phyloP scores from a whole-genome alignment of 345 rosid species.

The Viola odorata region DNA sequence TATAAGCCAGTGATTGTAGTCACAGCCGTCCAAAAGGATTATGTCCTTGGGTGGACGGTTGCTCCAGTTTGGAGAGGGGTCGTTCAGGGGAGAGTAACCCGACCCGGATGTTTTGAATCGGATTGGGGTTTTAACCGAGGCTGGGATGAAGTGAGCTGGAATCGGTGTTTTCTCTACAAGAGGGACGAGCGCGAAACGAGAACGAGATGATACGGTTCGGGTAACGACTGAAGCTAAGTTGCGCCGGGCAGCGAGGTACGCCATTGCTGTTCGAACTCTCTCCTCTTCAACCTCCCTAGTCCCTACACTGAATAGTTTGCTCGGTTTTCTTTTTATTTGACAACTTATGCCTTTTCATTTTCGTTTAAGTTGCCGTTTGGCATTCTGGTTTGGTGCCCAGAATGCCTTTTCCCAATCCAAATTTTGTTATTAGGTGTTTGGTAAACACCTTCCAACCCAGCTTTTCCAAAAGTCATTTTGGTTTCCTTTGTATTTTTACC shows the following conservation, averaged over 20 bases:
- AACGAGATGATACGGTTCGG: slow-evolving; percentile 40
- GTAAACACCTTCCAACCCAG: too few species aligned
- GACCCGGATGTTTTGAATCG: slow-evolving; percentile 66
- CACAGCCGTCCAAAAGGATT: slow-evolving; percentile 85
- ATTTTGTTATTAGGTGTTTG: too few species aligned
- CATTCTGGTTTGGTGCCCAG: too few species aligned
- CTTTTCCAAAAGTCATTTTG: too few species aligned
- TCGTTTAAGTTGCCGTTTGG: too few species aligned
- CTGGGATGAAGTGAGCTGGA: slow-evolving; percentile 15
- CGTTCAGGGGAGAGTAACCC: slow-evolving; percentile 82
- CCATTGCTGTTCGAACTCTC: slow-evolving; percentile 38
- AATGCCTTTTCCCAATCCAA: too few species aligned
- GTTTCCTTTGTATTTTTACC: too few species aligned
- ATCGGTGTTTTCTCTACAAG: slow-evolving; percentile 32
- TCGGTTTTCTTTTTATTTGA: too few species aligned
- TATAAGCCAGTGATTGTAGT: slow-evolving; percentile 93
- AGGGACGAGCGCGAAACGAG: slow-evolving; percentile 37
- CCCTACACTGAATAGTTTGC: too few species aligned
- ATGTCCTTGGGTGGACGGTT: slow-evolving; percentile 92
- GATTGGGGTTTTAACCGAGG: slow-evolving; percentile 25
- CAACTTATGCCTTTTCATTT: too few species aligned
- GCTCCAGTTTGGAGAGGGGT: slow-evolving; percentile 90
- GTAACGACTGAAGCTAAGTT: slow-evolving; percentile 30
- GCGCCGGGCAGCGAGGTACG: slow-evolving; percentile 49
- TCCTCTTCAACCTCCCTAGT: too few species aligned